Evolutionary conservation across 2,329 filamentous ascomycete species (phyloP).

Genomic region (Cercospora sojina): DNA sequence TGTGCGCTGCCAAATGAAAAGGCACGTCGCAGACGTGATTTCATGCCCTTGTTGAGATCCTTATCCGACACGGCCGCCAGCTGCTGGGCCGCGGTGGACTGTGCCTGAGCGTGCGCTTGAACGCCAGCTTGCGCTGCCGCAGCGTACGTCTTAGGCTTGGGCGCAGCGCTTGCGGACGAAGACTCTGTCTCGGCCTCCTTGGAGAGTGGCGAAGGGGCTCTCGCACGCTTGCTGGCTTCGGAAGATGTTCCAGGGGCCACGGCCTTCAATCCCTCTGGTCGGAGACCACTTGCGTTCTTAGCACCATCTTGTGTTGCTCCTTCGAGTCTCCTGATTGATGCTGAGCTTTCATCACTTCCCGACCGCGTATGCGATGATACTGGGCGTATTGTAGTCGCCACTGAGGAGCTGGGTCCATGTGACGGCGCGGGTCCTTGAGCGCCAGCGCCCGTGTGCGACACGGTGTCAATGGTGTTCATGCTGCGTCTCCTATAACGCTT

Average conservation of each 20-base stretch:
- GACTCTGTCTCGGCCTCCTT: conserved; percentile 41
- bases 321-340: conserved; percentile 21
- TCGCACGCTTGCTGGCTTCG: conserved; percentile 44
- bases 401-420: conserved; percentile 33
- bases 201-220: conserved; percentile 50
- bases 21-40: conserved; percentile 81
- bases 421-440: conserved; percentile 30
- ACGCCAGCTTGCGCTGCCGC: conserved; percentile 32
- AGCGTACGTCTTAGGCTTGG: conserved; percentile 36
- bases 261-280: conserved; percentile 19
- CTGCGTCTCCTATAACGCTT: conserved; percentile 81
- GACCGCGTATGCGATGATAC: conserved; percentile 36
- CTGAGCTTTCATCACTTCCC: conserved; percentile 38
- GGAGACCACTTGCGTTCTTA: conserved; percentile 20
- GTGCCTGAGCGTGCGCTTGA: conserved; percentile 10
- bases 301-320: conserved; percentile 21
- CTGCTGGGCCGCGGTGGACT: conserved; percentile 73
- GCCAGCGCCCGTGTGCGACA: conserved; percentile 29
- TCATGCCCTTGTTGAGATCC: conserved; percentile 74
- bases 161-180: conserved; percentile 27
- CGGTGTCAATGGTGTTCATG: conserved; percentile 63
- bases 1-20: conserved; percentile 97
- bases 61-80: conserved; percentile 84
- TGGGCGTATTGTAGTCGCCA: conserved; percentile 35
- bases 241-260: conserved; percentile 40